A percentile compares a stretch with the other conserved stretches of the same genome.
phyloP scores from a whole-genome alignment of 352 stramenopile genomes.

The Globisporangium radiosum region DNA sequence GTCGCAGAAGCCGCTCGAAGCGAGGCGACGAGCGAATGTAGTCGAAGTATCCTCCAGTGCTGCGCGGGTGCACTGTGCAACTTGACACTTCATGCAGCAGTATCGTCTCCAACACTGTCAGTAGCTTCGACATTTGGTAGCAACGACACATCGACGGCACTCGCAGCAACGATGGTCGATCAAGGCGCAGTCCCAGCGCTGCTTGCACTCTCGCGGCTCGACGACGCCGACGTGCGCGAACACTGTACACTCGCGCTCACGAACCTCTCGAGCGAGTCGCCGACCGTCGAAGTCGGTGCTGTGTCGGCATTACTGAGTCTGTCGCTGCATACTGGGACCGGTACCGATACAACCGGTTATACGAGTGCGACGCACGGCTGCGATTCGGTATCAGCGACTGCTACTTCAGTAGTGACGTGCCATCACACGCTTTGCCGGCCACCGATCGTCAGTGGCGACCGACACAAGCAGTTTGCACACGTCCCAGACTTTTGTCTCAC shows the following conservation, averaged over 20 bases:
- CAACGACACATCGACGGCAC: conserved; percentile 9
- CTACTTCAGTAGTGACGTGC: background rate
- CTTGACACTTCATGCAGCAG: conserved; percentile 27
- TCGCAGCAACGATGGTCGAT: conserved; percentile 51
- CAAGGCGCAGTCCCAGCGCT: conserved; percentile 58
- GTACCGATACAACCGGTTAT: no score
- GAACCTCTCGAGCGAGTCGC: conserved; percentile 62
- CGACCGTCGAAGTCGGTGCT: conserved; percentile 58
- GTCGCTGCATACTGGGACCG: conserved; percentile 20
- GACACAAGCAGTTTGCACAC: conserved; percentile 35
- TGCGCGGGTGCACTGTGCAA: conserved; percentile 59
- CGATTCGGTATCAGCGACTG: background rate
- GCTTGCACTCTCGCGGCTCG: conserved; percentile 52
- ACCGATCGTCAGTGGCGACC: conserved; percentile 30
- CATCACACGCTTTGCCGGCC: conserved; percentile 23
- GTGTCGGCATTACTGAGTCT: conserved; percentile 53
- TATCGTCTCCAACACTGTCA: background rate
- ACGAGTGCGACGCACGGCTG: no score
- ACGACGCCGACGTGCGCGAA: conserved; percentile 55
- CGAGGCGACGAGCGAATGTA: conserved; percentile 11
- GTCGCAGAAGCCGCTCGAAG: conserved; percentile 33
- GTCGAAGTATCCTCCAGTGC: conserved; percentile 32
- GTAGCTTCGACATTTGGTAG: no score
- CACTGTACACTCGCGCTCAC: conserved; percentile 65
- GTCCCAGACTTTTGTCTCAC: conserved; percentile 27